phyloP scores from a whole-genome alignment of 345 rosid genomes.

The Dipteronia dyeriana region DNA sequence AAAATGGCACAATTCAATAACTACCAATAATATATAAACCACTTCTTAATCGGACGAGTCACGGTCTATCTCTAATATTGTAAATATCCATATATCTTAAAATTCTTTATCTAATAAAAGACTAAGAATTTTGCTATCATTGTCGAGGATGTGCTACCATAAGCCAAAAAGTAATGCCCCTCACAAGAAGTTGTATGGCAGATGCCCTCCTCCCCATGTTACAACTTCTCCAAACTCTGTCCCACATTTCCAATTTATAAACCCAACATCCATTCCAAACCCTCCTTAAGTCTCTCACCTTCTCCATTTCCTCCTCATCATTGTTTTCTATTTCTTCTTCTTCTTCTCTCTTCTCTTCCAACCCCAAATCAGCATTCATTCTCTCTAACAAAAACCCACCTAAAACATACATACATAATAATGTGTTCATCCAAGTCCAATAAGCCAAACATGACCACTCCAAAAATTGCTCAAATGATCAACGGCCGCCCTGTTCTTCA shows the following conservation, averaged over 20 bases:
- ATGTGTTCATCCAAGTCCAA: constrained; percentile 62
- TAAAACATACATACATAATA: constrained; percentile 4
- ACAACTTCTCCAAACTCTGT: constrained; percentile 19
- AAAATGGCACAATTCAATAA: too few relatives aligned
- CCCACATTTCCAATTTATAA: constrained; percentile 36
- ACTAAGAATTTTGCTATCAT: not conserved
- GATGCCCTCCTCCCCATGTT: constrained; percentile 39
- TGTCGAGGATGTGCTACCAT: constrained; percentile 19
- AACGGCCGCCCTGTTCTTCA: constrained; percentile 70
- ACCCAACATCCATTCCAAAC: constrained; percentile 12
- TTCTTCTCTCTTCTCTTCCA: not conserved
- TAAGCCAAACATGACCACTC: constrained; percentile 24
- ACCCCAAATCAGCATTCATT: not conserved
- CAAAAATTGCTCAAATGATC: constrained; percentile 34
- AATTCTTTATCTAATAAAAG: too few relatives aligned
- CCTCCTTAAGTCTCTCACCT: constrained; percentile 16
- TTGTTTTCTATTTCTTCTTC: not conserved
- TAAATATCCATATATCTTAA: too few relatives aligned
- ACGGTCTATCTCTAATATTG: too few relatives aligned
- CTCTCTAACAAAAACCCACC: constrained; percentile 10
- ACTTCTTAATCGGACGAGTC: too few relatives aligned
- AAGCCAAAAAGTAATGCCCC: constrained; percentile 23
- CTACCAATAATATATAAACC: too few relatives aligned
- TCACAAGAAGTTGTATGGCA: constrained; percentile 35
- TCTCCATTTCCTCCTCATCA: not conserved